Base-by-base conservation (phyloP, 768 basidiomycete species). In the Leucocoprinus birnbaumii region DNA sequence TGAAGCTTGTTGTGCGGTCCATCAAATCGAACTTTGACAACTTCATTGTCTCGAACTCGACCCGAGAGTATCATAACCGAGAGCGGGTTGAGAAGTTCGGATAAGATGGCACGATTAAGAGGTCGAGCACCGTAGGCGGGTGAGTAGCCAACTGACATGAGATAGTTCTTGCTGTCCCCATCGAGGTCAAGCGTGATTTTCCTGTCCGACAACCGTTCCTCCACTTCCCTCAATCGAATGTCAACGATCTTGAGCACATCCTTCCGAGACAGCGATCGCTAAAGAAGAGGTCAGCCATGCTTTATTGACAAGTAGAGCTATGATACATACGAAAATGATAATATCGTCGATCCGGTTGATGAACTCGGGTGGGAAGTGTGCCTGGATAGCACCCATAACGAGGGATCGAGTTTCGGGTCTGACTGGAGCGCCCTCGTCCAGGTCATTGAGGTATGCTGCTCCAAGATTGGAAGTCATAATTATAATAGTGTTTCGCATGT, bases 381-480 rank as follows among this genome's bases (percentile, higher is more conserved):
- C 71, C 60, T 86, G 86, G 54, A 96, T 91, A 6, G 91, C 80
- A 55, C 79, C 77, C 81, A 91, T 85, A 45, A 98, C 94, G 48
- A 88, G 69, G 31, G 78, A 66, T 57, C 75, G 79, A 3, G 88
- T 87, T 48, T 78, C 70, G 0, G 79, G 65, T 18, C 73, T 82
- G 48, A 96, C 83, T 0, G 82, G 75, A 2, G 54, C 54, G 3
- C 91, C 91, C 57, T 86, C 83, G 2, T 78, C 79, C 75, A 87
- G 80, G 47, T 91, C 91, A 53, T 88, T 83, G 45, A 92, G 76
- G 70, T 80, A 89, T 19, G 77, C 75, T 4, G 90, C 88, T 42
- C 91, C 94, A 18, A 96, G 78, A 66, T 98, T 98, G 47, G 91
- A 93, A 3, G 94, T 96, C 85, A 96, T 89, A 70, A 94, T 89